Base-by-base conservation (phyloP, 345 rosid genomes). In the Salix caprea region DNA sequence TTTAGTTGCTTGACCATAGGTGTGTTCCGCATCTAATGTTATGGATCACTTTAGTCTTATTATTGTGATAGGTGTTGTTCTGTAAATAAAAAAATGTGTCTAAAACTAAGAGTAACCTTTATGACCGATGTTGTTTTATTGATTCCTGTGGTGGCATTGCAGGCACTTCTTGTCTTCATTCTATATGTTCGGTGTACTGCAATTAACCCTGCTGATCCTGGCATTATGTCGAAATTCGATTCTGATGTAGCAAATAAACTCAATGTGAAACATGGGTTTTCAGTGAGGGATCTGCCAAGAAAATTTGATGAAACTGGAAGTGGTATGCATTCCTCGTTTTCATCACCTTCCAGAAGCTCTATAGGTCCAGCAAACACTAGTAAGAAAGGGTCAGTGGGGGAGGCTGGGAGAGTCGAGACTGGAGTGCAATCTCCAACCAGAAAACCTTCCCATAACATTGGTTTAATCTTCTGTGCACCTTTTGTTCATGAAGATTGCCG, bases 121-220 rank as follows among this genome's bases (percentile, higher is more conserved):
- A 48, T 70, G 64, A 67, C 61, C 68, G 44, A 42, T 64, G 32
- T 50, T 75, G 44, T 44, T 56, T 23, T 34, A 24, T 11, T 36
- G 46, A 39, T 77, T 82, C 40, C 50, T 77, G 28, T 14, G 4
- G 21, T 73, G 82, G 78, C 21, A 56, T 74, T 88, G 82, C 92
- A 96, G 98, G 99, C 89, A 40, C 88, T 96, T 69, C 85, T 91
- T 65, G 99, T 93, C 70, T 96, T 96, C 67, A 82, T 96, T 81
- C 92, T 96, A 14, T 96, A 96, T 88, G 97, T 92, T 77, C 94
- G 98, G 21, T 92, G 96, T 85, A 96, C 99, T 78, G 99, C 98
- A 52, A 93, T 96, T 67, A 96, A 96, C 84, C 99, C 98, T 52
- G 99, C 98, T n/a, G 99, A 96, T 90, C 99, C 99, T 67, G 96